Evolutionary conservation across 2,329 filamentous ascomycete genomes (phyloP).

Genomic region (Eutypa lata): DNA sequence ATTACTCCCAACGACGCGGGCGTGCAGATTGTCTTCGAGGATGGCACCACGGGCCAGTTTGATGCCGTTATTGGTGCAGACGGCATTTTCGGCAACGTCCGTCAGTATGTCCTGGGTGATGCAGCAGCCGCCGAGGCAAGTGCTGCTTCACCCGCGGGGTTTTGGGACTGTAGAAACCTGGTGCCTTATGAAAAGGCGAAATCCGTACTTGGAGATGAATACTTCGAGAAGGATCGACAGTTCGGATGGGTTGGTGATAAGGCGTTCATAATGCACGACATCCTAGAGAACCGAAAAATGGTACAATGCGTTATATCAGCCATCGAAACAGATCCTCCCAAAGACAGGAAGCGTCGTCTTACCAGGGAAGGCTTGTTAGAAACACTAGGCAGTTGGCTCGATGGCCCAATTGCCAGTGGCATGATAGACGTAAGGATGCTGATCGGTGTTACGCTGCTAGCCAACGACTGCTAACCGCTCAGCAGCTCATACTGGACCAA

Average conservation of each 20-base stretch:
- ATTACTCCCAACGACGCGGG: background rate
- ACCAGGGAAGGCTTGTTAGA: background rate
- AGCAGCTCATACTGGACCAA: background rate
- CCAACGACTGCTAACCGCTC: background rate
- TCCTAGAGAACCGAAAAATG: background rate
- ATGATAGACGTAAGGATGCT: background rate
- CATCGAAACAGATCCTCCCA: background rate
- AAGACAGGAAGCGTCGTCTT: background rate
- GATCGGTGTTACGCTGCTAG: background rate
- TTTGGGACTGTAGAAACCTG: background rate
- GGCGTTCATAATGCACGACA: background rate
- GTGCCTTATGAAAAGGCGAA: background rate
- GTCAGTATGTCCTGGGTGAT: background rate
- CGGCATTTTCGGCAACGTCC: background rate
- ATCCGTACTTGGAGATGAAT: background rate
- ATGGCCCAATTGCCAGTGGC: background rate
- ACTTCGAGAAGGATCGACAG: background rate
- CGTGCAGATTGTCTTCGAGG: background rate
- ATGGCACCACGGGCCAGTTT: background rate
- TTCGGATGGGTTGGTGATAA: background rate
- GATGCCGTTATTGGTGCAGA: constrained; percentile 2
- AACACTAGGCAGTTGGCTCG: background rate
- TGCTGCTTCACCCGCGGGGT: background rate
- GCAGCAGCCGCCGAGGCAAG: background rate
- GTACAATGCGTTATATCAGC: background rate